phyloP scores from a whole-genome alignment of 2,329 filamentous ascomycete species.

The Epichloe sp. region DNA sequence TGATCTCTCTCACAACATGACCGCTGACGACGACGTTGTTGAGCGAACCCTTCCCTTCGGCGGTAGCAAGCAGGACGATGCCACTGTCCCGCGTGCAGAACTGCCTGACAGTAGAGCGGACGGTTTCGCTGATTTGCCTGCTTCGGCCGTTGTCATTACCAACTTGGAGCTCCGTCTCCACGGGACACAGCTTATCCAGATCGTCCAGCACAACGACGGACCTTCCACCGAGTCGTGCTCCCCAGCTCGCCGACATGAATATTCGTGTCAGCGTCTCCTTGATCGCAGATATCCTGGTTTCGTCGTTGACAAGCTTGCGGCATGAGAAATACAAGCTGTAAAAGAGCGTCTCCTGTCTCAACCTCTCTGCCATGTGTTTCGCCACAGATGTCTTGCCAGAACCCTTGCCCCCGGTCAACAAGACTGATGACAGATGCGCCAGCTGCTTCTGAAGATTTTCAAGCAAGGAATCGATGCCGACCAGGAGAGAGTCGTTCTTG shows the following conservation, averaged over 20 bases:
- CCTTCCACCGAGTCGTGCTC: constrained; percentile 70
- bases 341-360: constrained; percentile 63
- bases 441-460: constrained; percentile 62
- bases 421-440: constrained; percentile 73
- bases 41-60: constrained; percentile 82
- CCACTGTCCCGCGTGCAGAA: constrained; percentile 69
- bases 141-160: constrained; percentile 89
- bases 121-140: constrained; percentile 78
- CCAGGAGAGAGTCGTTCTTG: constrained; percentile 46
- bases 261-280: constrained; percentile 76
- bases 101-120: constrained; percentile 71
- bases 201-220: constrained; percentile 84
- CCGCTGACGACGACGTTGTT: constrained; percentile 85
- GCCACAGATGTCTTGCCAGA: constrained; percentile 80
- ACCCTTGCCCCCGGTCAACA: constrained; percentile 79
- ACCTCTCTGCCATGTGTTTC: constrained; percentile 58
- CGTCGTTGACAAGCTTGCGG: constrained; percentile 76
- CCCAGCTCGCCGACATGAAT: constrained; percentile 87
- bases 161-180: constrained; percentile 87
- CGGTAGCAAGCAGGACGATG: constrained; percentile 79
- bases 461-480: constrained; percentile 73
- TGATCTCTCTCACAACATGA: constrained; percentile 83
- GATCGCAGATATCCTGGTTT: constrained; percentile 77
- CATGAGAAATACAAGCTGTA: constrained; percentile 81
- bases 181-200: constrained; percentile 81